These are phyloP conservation scores for Nymphaea thermarum DNA, from an alignment of 164 flowering plant genomes.

Conservation along the genomic window DNA sequence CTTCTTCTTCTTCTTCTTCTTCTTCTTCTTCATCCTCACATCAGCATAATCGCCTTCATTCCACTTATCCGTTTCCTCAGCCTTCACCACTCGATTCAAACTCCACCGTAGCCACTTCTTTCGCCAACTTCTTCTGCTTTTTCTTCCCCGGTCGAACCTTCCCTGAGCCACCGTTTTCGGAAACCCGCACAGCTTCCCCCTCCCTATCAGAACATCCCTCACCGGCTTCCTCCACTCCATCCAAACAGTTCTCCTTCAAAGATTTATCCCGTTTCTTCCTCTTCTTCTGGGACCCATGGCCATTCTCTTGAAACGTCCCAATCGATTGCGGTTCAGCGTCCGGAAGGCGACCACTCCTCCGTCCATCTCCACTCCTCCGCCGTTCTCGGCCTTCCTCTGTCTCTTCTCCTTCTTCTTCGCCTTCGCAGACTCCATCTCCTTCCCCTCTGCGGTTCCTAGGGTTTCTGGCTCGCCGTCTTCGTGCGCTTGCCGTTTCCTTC, in stretches of 20 bases:
- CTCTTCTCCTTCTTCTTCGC: slow-evolving; percentile 8
- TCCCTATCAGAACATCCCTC: not conserved
- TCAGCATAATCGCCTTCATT: not conserved
- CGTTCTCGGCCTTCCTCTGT: not conserved
- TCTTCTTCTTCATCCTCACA: not conserved
- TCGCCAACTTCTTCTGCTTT: not conserved
- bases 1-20: no score
- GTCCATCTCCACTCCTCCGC: not conserved
- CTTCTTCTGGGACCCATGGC: not conserved
- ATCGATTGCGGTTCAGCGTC: not conserved
- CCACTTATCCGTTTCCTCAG: not conserved
- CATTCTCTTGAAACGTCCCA: not conserved
- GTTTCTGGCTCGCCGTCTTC: slow-evolving; percentile 10
- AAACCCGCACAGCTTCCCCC: not conserved
- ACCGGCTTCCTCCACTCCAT: not conserved
- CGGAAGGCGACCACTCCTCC: not conserved
- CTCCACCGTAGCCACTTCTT: not conserved
- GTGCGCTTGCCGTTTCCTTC: slow-evolving; percentile 8
- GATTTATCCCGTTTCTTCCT: not conserved
- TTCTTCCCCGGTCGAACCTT: not conserved
- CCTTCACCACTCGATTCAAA: not conserved
- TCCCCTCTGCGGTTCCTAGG: slow-evolving; percentile 1
- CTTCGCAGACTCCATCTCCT: slow-evolving; percentile 7
- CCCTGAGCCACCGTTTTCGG: not conserved
- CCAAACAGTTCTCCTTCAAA: not conserved